Evolutionary conservation across 75 land plant genomes (phyloP), one percentile per base, ranked within the genome.

Genomic region (Sequoiadendron giganteum): DNA sequence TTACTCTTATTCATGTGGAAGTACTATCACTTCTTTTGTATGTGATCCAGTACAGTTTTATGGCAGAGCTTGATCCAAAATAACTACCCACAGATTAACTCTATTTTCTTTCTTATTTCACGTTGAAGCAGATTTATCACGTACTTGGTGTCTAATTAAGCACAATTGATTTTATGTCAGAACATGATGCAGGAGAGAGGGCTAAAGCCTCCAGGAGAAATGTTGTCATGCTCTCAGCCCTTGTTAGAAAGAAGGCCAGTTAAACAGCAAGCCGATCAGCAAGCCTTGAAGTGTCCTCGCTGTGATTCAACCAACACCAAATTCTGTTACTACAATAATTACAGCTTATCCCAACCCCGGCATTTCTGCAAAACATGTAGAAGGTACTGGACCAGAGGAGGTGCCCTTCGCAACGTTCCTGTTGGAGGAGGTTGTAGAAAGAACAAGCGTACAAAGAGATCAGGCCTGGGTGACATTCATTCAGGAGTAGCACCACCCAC

Each of bases 321-420:
- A 88, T 89, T 89, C 89, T 89, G 90, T 39, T 89, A 88, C 45
- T 88, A 87, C 84, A 89, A 88, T 54, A 88, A 88, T 65, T 87
- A 87, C 89, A 87, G 89, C 78, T 58, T 88, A 54, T 58, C 89
- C 18, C 89, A 89, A 77, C 90, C 90, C 15, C 25, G 90, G 90
- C 90, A 89, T 88, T 89, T 89, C 90, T 89, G 90, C 56, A 87
- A 88, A 82, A 87, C 89, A 47, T 88, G 88, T 3, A 86, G 88
- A 86, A 48, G 88, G 56, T 88, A 86, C 40, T 88, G 88, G 88
- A 88, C 88, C 45, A 48, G 54, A 49, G 88, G 88, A 0, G 88
- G 88, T 30, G 88, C 88, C 25, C 88, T 88, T 32, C 87, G 88
- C 6, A 88, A 88, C 38, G 88, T 88, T 86, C 88, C 88, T 34